Conservation (phyloP, 139 green algal genomes). For the Nannochloris sp. region DNA sequence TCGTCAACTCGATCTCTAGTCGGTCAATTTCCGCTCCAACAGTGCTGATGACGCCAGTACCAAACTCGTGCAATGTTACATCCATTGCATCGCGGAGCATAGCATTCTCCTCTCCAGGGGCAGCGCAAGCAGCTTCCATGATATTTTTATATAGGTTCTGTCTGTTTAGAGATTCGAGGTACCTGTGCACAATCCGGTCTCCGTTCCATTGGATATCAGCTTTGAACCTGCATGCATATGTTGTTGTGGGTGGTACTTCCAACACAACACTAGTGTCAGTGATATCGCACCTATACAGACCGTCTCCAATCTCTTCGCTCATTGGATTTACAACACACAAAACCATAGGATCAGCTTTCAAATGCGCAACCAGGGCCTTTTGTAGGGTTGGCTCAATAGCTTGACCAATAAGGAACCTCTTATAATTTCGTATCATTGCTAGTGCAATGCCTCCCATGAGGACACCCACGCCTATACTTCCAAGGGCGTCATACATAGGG, state of each 20-base stretch:
- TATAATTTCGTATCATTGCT: slow-evolving; percentile 81
- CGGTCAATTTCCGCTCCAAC: slow-evolving; percentile 84
- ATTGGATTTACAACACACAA: slow-evolving; percentile 68
- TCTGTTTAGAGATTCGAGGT: slow-evolving; percentile 6
- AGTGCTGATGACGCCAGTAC: slow-evolving; percentile 59
- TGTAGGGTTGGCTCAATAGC: slow-evolving; percentile 21
- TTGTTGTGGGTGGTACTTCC: slow-evolving; percentile 2
- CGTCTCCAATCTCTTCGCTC: slow-evolving; percentile 77
- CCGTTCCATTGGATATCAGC: slow-evolving; percentile 26
- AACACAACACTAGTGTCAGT: not conserved
- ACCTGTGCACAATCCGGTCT: slow-evolving; percentile 21
- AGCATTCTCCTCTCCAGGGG: slow-evolving; percentile 5
- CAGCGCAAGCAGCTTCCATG: slow-evolving; percentile 6
- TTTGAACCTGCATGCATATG: slow-evolving; percentile 7
- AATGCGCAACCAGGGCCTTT: slow-evolving; percentile 34
- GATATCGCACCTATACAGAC: slow-evolving; percentile 37
- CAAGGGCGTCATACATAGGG: slow-evolving; percentile 71
- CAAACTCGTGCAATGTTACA: slow-evolving; percentile 47
- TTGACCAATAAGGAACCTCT: slow-evolving; percentile 67
- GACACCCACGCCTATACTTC: slow-evolving; percentile 68
- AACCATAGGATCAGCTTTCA: slow-evolving; percentile 37
- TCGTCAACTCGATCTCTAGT: slow-evolving; percentile 69
- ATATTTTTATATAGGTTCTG: slow-evolving; percentile 26
- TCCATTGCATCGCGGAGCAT: slow-evolving; percentile 26
- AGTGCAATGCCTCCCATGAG: slow-evolving; percentile 74